Conservation (phyloP, 2,329 filamentous ascomycete species). For the Penicillium sp. region DNA sequence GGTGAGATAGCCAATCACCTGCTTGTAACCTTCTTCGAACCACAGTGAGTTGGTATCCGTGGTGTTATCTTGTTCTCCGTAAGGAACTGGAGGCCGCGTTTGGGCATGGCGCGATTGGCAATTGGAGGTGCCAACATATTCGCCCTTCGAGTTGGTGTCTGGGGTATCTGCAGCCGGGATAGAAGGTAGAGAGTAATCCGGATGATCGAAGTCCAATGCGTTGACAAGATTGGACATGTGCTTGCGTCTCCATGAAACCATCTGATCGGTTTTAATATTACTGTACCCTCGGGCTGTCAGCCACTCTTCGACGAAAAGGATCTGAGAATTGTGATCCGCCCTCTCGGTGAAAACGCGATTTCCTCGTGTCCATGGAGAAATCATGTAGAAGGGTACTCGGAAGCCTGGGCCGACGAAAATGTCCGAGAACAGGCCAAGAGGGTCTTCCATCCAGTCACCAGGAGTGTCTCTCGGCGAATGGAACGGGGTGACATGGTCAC, state of each 20-base stretch:
- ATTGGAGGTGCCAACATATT: conserved; percentile 49
- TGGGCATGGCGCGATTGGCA: conserved; percentile 45
- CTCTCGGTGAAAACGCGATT: conserved; percentile 58
- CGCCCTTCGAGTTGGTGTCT: conserved; percentile 44
- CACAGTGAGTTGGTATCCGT: conserved; percentile 34
- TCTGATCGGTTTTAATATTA: conserved; percentile 45
- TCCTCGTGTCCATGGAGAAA: conserved; percentile 59
- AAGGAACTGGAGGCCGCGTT: conserved; percentile 51
- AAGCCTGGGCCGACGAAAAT: conserved; percentile 50
- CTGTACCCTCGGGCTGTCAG: conserved; percentile 46
- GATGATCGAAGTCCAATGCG: conserved; percentile 50
- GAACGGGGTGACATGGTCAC: conserved; percentile 57
- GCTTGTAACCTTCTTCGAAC: conserved; percentile 59
- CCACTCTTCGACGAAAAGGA: conserved; percentile 58
- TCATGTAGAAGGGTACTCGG: conserved; percentile 57
- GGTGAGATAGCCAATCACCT: conserved; percentile 54
- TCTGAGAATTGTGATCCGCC: conserved; percentile 58
- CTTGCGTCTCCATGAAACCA: conserved; percentile 49
- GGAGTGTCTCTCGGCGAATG: conserved; percentile 52
- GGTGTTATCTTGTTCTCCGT: conserved; percentile 44
- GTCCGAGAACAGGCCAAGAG: conserved; percentile 44
- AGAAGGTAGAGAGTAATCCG: conserved; percentile 52
- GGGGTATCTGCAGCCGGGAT: conserved; percentile 50
- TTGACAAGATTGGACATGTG: conserved; percentile 54
- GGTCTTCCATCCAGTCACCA: conserved; percentile 57